Conservation (phyloP, 2,329 filamentous ascomycete genomes). For the Ilyonectria mors-panacis region DNA sequence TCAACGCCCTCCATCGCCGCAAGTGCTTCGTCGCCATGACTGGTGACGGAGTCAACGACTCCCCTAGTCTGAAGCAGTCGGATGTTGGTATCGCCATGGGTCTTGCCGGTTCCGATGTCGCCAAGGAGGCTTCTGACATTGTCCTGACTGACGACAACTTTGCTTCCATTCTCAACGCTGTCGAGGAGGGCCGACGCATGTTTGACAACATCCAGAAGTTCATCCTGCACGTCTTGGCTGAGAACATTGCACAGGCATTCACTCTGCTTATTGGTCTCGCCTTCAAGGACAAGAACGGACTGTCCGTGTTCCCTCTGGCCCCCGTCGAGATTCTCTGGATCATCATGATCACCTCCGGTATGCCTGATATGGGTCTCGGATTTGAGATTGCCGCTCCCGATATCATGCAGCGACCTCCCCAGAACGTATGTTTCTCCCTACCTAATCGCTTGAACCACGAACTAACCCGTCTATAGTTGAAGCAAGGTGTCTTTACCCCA, state of each 20-base stretch:
- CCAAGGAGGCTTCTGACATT: conserved; percentile 78
- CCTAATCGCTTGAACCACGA: no score
- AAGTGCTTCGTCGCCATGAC: conserved; percentile 79
- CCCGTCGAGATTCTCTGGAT: conserved; percentile 86
- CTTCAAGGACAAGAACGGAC: conserved; percentile 74
- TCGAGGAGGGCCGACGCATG: conserved; percentile 79
- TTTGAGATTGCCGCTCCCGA: conserved; percentile 79
- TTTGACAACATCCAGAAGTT: conserved; percentile 85
- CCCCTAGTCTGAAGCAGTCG: conserved; percentile 75
- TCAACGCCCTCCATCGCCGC: conserved; percentile 78
- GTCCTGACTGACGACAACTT: conserved; percentile 82
- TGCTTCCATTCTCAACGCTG: conserved; percentile 77
- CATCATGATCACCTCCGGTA: conserved; percentile 82
- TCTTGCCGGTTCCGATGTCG: conserved; percentile 77
- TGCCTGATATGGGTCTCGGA: conserved; percentile 83
- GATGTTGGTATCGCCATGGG: conserved; percentile 83
- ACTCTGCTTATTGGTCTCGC: conserved; percentile 78
- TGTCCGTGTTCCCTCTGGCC: conserved; percentile 80
- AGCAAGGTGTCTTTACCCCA: conserved; percentile 73
- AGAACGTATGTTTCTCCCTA: conserved; percentile 61
- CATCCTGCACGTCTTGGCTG: conserved; percentile 75
- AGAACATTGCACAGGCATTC: conserved; percentile 79
- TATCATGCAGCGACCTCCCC: conserved; percentile 78
- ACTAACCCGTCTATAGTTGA: conserved; percentile 45
- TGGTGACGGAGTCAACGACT: conserved; percentile 80